Evolutionary conservation across 225 moss, liverwort and hornwort genomes (phyloP), one percentile per base, ranked within the genome.

Genomic region (Marchantia paleacea): DNA sequence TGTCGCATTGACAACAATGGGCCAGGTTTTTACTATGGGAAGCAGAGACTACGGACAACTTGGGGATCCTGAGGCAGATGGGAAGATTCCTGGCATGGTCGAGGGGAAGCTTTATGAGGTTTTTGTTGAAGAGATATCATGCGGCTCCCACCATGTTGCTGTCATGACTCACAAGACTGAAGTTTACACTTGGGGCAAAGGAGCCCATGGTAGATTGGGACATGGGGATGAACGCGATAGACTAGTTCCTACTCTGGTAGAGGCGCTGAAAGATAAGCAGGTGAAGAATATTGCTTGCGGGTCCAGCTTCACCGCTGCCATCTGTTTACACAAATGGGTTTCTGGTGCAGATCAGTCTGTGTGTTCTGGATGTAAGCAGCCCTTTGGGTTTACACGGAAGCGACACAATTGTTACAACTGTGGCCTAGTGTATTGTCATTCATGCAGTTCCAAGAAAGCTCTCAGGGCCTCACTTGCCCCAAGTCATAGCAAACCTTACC

Each of bases 341-440:
- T 95, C 95, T 0, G 94, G 99, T 72, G 94, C 94, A 13, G 99
- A 99, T 73, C 99, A 99, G 85, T 91, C 93, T 75, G 88, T 89
- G 48, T 99, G 99, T 85, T 87, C 92, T 20, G 95, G 94, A 39
- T 99, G 99, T 75, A 88, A 89, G 90, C 94, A 88, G 49, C 90
- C 90, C 0, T 99, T 99, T 22, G 91, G 95, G 10, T 99, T 99
- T 67, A 95, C 99, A n/a, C 84, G 99, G 85, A 99, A 94, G 87
- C 91, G 99, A 57, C 99, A 99, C 83, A 99, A 95, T 77, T 99
- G 99, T 75, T 99, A 99, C 88, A 94, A 99, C 66, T 99, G 99
- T 85, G 99, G 99, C 12, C 82, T 99, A 26, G 95, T 91, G 8
- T 95, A 84, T 84, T 99, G 99, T 63, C 92, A 99, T 78, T 81